Conservation (phyloP, 2,329 filamentous ascomycete species). For the Blumeriella jaapii region DNA sequence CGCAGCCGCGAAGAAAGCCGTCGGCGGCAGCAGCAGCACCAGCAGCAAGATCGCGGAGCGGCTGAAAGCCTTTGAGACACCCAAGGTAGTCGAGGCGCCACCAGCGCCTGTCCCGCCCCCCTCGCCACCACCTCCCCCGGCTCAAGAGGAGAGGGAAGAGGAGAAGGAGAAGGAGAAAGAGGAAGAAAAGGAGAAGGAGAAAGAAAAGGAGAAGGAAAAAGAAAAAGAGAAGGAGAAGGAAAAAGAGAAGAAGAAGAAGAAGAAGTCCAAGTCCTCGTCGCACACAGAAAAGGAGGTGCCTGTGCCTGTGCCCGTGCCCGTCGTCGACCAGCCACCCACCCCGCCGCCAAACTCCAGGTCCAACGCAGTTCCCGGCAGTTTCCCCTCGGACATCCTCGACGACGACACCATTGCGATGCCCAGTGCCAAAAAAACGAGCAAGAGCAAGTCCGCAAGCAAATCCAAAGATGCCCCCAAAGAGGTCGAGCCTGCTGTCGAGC, state of each 20-base stretch:
- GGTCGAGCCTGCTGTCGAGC: too few relatives aligned
- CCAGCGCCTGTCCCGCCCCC: slow-evolving; percentile 25
- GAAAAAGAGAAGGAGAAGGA: too few relatives aligned
- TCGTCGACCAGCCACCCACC: slow-evolving; percentile 22
- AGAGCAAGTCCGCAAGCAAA: slow-evolving; percentile 30
- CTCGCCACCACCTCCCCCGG: slow-evolving; percentile 31
- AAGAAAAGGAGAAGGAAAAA: too few relatives aligned
- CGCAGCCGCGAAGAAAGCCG: slow-evolving; percentile 33
- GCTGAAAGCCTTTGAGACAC: slow-evolving; percentile 43
- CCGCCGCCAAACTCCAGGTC: slow-evolving; percentile 23
- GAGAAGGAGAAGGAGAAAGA: too few relatives aligned
- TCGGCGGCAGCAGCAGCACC: too few relatives aligned
- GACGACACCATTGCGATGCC: slow-evolving; percentile 13
- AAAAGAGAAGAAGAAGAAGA: slow-evolving; percentile 34
- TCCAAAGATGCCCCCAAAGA: slow-evolving; percentile 18
- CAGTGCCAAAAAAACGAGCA: slow-evolving; percentile 31
- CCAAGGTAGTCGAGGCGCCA: slow-evolving; percentile 25
- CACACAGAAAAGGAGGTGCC: slow-evolving; percentile 29
- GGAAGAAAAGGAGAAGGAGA: too few relatives aligned
- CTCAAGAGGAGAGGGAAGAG: too few relatives aligned
- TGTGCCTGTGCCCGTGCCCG: background rate
- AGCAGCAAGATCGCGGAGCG: slow-evolving; percentile 42
- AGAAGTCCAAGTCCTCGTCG: slow-evolving; percentile 28
- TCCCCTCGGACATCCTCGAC: slow-evolving; percentile 30
- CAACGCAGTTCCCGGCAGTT: slow-evolving; percentile 43